Evolutionary conservation across 192 early-diverging fungal genomes (phyloP).

Genomic region (Phlyctochytrium arcticum): DNA sequence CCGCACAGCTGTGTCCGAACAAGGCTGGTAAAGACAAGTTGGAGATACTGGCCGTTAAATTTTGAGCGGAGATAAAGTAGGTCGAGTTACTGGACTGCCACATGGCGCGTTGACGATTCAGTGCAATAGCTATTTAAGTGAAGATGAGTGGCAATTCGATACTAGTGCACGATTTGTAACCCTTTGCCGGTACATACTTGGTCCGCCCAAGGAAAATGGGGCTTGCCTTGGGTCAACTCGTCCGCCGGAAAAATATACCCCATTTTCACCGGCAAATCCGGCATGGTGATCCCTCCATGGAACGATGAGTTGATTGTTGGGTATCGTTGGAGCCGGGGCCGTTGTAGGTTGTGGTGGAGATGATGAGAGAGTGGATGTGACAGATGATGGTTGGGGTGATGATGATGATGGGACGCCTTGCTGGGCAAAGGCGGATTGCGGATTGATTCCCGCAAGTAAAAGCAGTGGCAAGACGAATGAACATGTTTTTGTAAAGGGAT

Average conservation of each 20-base stretch:
- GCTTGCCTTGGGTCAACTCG: not conserved
- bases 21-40: slow-evolving; percentile 2
- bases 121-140: not conserved
- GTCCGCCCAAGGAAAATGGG: not conserved
- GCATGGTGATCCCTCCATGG: slow-evolving; percentile 24
- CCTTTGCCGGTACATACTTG: not conserved
- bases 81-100: not conserved
- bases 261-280: not conserved
- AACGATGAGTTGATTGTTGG: too few species aligned
- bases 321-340: too few species aligned
- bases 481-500: too few species aligned
- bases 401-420: too few species aligned
- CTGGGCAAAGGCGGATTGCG: too few species aligned
- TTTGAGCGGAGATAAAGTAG: not conserved
- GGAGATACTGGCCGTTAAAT: not conserved
- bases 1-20: slow-evolving; percentile 18
- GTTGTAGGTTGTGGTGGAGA: too few species aligned
- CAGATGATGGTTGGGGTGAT: too few species aligned
- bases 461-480: too few species aligned
- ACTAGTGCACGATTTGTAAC: not conserved
- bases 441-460: too few species aligned
- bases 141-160: not conserved
- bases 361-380: too few species aligned
- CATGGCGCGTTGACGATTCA: not conserved
- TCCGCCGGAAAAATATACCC: slow-evolving; percentile 17